Evolutionary conservation across 208 protist species (phyloP), one percentile per base, ranked within the genome.

Genomic region (Acanthamoeba triangularis): DNA sequence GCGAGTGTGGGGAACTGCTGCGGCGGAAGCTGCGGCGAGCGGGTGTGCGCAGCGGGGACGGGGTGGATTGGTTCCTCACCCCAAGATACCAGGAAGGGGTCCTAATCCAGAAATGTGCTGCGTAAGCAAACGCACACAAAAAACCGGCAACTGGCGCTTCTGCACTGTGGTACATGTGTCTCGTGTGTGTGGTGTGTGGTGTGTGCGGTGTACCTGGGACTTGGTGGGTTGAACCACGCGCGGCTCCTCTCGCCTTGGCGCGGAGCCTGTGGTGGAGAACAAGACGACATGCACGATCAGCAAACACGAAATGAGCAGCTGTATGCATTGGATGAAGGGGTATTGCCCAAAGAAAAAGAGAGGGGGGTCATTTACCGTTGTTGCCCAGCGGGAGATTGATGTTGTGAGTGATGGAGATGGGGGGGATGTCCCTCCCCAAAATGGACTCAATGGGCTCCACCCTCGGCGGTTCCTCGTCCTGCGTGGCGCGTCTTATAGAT

Each of bases 371-470:
- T 41, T 41, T 56, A 37, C 76, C 41, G n/a, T 47, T 35, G 35
- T 28, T 20, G 33, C 18, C 30, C 13, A 76, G 67, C 14, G 67
- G 23, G 35, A 76, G 11, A 6, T 41, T 33, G 67, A 76, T 84
- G 11, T 95, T 65, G 33, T 61, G 33, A 14, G 56, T 88, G 59
- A 96, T 90, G 84, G 63, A 37, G 52, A 96, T 96, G 54, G 95
- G 92, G 11, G 95, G 95, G 35, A 96, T 96, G 67, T 96, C 92
- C 35, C 1, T 37, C 28, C 95, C 95, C 33, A 96, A 72, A 52
- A 96, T 96, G 35, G 82, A 91, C 23, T 94, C 85, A 13, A 96
- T 56, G 54, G 95, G 95, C 65, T 96, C 95, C 35, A 96, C 82
- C 30, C 47, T 95, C 54, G 85, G 44, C 54, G 65, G 25, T 18